Percentiles rank a stretch among this genome's conserved stretches.
phyloP scores from a whole-genome alignment of 1,284 basidiomycete genomes.

The Puccinia horiana region DNA sequence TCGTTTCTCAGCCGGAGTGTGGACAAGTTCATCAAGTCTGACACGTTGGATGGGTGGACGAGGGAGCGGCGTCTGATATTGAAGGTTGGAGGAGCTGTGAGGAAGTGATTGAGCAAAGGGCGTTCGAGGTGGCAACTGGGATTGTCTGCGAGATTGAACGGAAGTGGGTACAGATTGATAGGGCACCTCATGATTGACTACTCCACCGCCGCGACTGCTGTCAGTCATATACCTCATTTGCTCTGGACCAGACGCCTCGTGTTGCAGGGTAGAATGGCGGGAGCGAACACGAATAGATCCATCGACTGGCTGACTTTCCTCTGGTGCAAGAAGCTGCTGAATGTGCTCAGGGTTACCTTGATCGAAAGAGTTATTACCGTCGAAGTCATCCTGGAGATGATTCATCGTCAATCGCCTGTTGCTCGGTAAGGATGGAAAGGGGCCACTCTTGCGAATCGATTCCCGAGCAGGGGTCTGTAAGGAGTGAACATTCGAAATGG shows the following conservation, averaged over 20 bases:
- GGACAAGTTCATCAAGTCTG: constrained; percentile 47
- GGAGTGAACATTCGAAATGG: constrained; percentile 39
- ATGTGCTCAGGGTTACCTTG: constrained; percentile 46
- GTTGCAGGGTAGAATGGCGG: neutral
- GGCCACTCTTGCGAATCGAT: constrained; percentile 28
- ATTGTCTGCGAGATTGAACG: constrained; percentile 14
- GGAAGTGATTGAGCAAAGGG: constrained; percentile 17
- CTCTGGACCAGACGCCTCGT: neutral
- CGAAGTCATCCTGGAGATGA: constrained; percentile 26
- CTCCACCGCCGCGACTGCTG: neutral
- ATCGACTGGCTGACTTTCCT: neutral
- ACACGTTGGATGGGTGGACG: constrained; percentile 30
- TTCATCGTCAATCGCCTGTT: neutral
- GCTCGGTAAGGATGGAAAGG: constrained; percentile 29
- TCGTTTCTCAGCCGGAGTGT: constrained; percentile 31
- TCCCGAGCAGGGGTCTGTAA: constrained; percentile 26
- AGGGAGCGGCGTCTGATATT: constrained; percentile 24
- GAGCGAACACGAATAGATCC: neutral
- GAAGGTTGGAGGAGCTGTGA: constrained; percentile 26
- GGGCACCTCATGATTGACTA: neutral
- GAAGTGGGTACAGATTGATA: neutral
- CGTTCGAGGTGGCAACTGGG: constrained; percentile 28
- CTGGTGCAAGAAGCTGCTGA: constrained; percentile 22
- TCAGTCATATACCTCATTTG: neutral
- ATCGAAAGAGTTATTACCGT: constrained; percentile 14